Percentiles rank a stretch among this genome's conserved stretches.
Evolutionary conservation across 257 asterid genomes (phyloP).

Genomic region (Petunia secreta): DNA sequence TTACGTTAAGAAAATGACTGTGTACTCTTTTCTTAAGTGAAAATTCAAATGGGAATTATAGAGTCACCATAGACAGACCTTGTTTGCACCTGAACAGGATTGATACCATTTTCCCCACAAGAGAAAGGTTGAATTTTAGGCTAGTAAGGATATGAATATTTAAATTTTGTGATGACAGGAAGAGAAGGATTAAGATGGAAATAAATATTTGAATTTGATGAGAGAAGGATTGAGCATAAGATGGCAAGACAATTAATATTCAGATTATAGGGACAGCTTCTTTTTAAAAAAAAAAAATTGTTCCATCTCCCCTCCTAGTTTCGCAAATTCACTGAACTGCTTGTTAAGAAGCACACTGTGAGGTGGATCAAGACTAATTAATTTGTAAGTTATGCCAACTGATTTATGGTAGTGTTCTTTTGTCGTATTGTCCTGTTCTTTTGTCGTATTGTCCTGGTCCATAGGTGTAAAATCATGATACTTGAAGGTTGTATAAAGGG

Average conservation of each 20-base stretch:
- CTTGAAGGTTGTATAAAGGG: background rate
- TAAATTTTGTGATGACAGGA: conserved; percentile 7
- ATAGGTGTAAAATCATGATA: background rate
- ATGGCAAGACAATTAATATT: background rate
- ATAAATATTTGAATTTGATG: conserved; percentile 16
- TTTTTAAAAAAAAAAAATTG: no score
- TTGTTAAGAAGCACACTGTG: background rate
- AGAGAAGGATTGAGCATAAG: background rate
- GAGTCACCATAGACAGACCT: background rate
- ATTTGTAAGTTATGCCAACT: background rate
- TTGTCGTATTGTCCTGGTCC: background rate
- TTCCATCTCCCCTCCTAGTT: background rate
- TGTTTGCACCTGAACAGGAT: background rate
- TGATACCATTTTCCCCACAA: conserved; percentile 11
- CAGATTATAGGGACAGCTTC: background rate
- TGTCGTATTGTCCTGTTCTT: background rate
- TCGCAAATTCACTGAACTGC: background rate
- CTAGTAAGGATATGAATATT: conserved; percentile 11
- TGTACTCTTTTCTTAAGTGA: conserved; percentile 4
- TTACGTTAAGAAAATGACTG: background rate
- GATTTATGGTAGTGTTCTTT: background rate
- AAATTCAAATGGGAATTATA: conserved; percentile 5
- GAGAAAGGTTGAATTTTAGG: background rate
- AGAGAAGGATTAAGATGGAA: background rate
- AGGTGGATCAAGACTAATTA: conserved; percentile 2